Percentiles rank a stretch among this genome's conserved stretches.
These are phyloP conservation scores for Dovyalis caffra DNA, from an alignment of 345 rosid genomes.

Conservation along the genomic window DNA sequence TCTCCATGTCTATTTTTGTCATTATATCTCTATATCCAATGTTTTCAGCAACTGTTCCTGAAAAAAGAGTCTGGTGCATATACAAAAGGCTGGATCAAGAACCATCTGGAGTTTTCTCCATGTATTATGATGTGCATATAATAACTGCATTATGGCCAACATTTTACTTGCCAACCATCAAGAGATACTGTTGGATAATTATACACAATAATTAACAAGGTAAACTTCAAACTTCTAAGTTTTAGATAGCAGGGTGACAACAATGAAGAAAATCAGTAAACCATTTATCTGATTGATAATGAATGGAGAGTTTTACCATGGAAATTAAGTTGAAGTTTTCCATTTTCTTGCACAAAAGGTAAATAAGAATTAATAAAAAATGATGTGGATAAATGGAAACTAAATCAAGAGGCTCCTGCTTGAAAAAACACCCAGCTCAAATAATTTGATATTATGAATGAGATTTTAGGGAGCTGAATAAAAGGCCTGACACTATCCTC, in stretches of 20 bases:
- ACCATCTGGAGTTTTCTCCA: constrained; percentile 8
- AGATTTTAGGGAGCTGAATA: background rate
- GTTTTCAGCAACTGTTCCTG: constrained; percentile 94
- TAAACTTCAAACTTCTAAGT: background rate
- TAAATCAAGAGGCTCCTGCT: background rate
- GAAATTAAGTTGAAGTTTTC: no score
- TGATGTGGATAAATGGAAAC: background rate
- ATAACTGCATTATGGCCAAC: background rate
- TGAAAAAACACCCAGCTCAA: background rate
- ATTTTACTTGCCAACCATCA: background rate
- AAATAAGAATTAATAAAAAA: background rate
- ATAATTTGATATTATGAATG: background rate
- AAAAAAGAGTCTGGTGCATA: constrained; percentile 63
- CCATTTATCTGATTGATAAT: background rate
- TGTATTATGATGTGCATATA: background rate
- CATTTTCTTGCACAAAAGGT: no score
- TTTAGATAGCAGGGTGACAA: background rate
- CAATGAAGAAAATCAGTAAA: background rate
- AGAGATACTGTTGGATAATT: background rate
- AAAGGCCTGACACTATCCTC: background rate
- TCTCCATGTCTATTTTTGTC: constrained; percentile 62
- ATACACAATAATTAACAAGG: background rate
- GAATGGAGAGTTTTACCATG: background rate
- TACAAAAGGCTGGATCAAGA: constrained; percentile 20
- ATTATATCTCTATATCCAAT: constrained; percentile 84